Percentiles rank a stretch among this genome's conserved stretches.
These are phyloP conservation scores for Adenanthera pavonina DNA, from an alignment of 306 rosid genomes.

Conservation along the genomic window DNA sequence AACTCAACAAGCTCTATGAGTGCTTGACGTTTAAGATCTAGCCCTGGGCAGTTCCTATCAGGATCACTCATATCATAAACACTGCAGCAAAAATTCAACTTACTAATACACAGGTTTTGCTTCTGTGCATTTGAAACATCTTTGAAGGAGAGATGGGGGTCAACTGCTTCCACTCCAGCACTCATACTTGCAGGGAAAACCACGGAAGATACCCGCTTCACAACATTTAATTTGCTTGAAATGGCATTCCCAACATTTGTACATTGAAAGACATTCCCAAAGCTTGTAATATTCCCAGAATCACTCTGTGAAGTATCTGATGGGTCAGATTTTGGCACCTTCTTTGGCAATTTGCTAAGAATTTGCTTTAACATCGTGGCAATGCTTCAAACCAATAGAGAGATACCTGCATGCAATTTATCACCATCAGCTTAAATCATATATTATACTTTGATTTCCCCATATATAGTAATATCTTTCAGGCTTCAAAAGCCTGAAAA, in stretches of 20 bases:
- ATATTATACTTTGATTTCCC: background rate
- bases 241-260: constrained; percentile 91
- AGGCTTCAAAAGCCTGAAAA: constrained; percentile 3
- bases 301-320: constrained; percentile 68
- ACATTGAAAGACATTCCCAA: constrained; percentile 88
- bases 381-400: constrained; percentile 40
- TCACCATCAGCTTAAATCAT: constrained; percentile 30
- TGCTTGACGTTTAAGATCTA: constrained; percentile 82
- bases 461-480: constrained; percentile 10
- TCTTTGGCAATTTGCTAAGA: constrained; percentile 85
- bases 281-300: constrained; percentile 61
- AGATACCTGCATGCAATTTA: constrained; percentile 46
- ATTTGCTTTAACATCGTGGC: constrained; percentile 91
- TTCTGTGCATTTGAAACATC: constrained; percentile 90
- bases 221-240: constrained; percentile 92
- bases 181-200: constrained; percentile 88
- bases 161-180: constrained; percentile 84
- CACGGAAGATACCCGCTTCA: constrained; percentile 93
- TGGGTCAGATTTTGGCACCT: constrained; percentile 74
- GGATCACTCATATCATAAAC: constrained; percentile 66
- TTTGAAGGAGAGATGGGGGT: constrained; percentile 86
- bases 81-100: constrained; percentile 87
- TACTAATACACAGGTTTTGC: constrained; percentile 80
- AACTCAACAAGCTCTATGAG: constrained; percentile 84
- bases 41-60: constrained; percentile 61